phyloP scores from a whole-genome alignment of 371 early-diverging fungal species.

The Actinomortierella ambigua region DNA sequence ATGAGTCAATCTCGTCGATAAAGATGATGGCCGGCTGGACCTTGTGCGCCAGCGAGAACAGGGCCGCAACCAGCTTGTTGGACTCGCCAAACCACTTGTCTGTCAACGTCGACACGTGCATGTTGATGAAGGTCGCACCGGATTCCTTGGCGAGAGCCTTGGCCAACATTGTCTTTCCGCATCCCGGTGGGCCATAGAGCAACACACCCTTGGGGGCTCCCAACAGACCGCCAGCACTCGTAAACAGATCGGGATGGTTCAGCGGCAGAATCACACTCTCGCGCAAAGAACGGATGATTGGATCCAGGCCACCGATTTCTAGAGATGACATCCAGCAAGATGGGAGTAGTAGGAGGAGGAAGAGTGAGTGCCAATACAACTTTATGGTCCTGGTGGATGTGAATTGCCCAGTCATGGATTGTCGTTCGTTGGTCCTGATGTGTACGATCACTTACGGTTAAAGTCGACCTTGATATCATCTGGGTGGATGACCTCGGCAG shows the following conservation, averaged over 20 bases:
- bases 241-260: slow-evolving; percentile 88
- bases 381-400: background rate
- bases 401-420: too few relatives aligned
- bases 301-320: slow-evolving; percentile 95
- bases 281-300: slow-evolving; percentile 86
- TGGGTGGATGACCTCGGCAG: slow-evolving; percentile 90
- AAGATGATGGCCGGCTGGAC: slow-evolving; percentile 95
- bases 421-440: background rate
- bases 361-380: slow-evolving; percentile 1
- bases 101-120: slow-evolving; percentile 92
- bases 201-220: slow-evolving; percentile 95
- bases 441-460: slow-evolving; percentile 57
- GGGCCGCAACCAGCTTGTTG: slow-evolving; percentile 90
- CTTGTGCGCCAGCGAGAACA: slow-evolving; percentile 93
- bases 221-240: slow-evolving; percentile 82
- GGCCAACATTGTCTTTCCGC: slow-evolving; percentile 98
- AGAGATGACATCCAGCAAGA: slow-evolving; percentile 1
- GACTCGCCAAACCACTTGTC: slow-evolving; percentile 99
- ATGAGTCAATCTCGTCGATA: slow-evolving; percentile 98
- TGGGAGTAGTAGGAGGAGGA: background rate
- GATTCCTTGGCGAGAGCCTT: slow-evolving; percentile 97
- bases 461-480: slow-evolving; percentile 91
- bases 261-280: slow-evolving; percentile 97
- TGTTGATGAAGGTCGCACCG: slow-evolving; percentile 94
- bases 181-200: slow-evolving; percentile 95